Conservation (phyloP, 1,284 basidiomycete genomes). For the Laetiporus sulphureus region DNA sequence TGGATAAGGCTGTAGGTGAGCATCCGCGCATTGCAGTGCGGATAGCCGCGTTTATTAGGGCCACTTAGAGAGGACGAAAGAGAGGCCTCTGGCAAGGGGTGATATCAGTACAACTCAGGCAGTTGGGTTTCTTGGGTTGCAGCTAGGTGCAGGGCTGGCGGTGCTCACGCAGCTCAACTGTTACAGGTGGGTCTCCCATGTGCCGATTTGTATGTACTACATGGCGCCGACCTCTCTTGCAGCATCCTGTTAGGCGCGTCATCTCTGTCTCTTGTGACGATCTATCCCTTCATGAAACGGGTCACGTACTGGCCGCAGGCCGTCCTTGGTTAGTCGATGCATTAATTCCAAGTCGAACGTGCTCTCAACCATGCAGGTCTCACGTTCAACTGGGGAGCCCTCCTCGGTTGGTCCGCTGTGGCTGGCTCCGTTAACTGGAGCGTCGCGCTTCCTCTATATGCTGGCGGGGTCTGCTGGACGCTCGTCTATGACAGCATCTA, state of each 20-base stretch:
- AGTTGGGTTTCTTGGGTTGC: slow-evolving; percentile 75
- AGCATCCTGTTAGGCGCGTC: slow-evolving; percentile 91
- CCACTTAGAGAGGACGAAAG: slow-evolving; percentile 51
- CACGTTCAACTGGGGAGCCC: slow-evolving; percentile 96
- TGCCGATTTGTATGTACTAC: neutral
- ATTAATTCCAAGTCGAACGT: neutral
- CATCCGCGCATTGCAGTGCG: slow-evolving; percentile 3
- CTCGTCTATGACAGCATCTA: slow-evolving; percentile 98
- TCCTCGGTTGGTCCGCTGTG: slow-evolving; percentile 95
- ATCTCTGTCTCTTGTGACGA: slow-evolving; percentile 79
- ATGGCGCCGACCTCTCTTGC: neutral
- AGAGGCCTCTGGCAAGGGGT: slow-evolving; percentile 73
- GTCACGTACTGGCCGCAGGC: slow-evolving; percentile 97
- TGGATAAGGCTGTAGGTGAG: slow-evolving; percentile 90
- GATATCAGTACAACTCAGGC: slow-evolving; percentile 78
- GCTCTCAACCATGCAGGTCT: slow-evolving; percentile 48
- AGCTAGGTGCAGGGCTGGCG: slow-evolving; percentile 82
- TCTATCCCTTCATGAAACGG: slow-evolving; percentile 98
- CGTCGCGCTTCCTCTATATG: slow-evolving; percentile 85
- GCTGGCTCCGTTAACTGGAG: slow-evolving; percentile 79
- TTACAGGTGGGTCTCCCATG: slow-evolving; percentile 71
- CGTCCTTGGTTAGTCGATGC: slow-evolving; percentile 60
- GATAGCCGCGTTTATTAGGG: slow-evolving; percentile 31
- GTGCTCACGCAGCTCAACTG: slow-evolving; percentile 90
- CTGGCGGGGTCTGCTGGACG: slow-evolving; percentile 89